Evolutionary conservation across 202 grass and related monocot species (phyloP), one percentile per base, ranked within the genome.

Genomic region (Schoenoplectus tabernaemontani): DNA sequence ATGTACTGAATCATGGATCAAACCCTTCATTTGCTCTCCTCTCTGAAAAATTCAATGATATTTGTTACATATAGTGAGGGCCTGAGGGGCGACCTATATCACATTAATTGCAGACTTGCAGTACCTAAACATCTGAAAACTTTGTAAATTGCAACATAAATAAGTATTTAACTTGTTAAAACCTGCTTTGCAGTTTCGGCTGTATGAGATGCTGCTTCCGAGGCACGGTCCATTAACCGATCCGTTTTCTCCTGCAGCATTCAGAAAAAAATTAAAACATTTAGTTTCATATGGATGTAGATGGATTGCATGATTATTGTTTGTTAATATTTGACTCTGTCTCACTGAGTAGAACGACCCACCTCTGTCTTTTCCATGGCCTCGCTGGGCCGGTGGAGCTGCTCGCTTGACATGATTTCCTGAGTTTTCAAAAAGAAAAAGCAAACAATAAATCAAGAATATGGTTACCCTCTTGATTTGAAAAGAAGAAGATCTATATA

Each of bases 361-460:
- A 75, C 70, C 70, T 75, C 43, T 30, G 70, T 48, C 9, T 75
- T 75, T 3, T 10, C 70, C 11, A 30, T 8, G 8, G 44, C 43
- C 44, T 75, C 6, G 3, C 70, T 44, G 3, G 70, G 24, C 44
- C 28, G 24, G 43, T 9, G 24, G 6, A 75, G 16, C 43, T 75
- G 70, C 23, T 75, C 70, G 19, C 38, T 75, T 22, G 70, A 75
- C 70, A 75, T 75, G 24, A 50, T 75, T 28, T 75, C 20, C 3
- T 0, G 5, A 72, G 39, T 16, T 67, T 19, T 3, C 48, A 22
- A 5, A 9, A 41, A 9, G 11, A 41, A 67, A 67, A 22, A 9
- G 19, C 8, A 19, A 20, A 19, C 10, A 59, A 6, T 3, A 24
- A 59, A 28, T 59, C 7, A 28, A 59, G 20, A 59, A 26, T 9